Conservation (phyloP, 441 rosid species). For the Aleurites moluccanus region DNA sequence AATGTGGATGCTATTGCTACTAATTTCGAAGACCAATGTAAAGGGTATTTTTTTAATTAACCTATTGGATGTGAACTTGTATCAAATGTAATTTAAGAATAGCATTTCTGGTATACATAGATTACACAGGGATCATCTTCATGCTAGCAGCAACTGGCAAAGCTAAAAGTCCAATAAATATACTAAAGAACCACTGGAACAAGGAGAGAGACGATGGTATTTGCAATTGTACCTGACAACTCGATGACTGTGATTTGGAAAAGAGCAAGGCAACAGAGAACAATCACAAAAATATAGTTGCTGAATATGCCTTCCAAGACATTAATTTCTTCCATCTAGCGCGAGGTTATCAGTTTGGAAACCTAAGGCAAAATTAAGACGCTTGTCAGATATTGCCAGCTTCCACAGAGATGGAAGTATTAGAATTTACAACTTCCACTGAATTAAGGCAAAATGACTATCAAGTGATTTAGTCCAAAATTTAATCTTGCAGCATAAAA, state of each 20-base stretch:
- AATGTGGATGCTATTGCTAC: background rate
- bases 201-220: slow-evolving; percentile 41
- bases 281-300: slow-evolving; percentile 38
- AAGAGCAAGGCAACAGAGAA: slow-evolving; percentile 32
- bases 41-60: no score
- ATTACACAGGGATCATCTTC: slow-evolving; percentile 38
- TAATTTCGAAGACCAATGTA: no score
- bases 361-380: slow-evolving; percentile 26
- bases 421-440: no score
- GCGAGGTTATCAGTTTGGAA: slow-evolving; percentile 52
- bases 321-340: slow-evolving; percentile 47
- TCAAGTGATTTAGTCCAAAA: no score
- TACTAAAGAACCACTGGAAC: slow-evolving; percentile 42
- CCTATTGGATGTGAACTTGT: no score
- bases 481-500: no score
- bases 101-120: background rate
- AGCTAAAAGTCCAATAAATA: slow-evolving; percentile 38
- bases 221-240: slow-evolving; percentile 43
- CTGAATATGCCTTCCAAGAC: slow-evolving; percentile 44
- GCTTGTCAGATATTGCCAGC: no score
- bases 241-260: slow-evolving; percentile 48
- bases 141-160: slow-evolving; percentile 45
- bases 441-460: background rate
- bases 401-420: no score
- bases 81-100: background rate